Percentiles rank a stretch among this genome's conserved stretches.
Evolutionary conservation across 2,329 filamentous ascomycete genomes (phyloP).

Genomic region (Xylariaceae sp.): DNA sequence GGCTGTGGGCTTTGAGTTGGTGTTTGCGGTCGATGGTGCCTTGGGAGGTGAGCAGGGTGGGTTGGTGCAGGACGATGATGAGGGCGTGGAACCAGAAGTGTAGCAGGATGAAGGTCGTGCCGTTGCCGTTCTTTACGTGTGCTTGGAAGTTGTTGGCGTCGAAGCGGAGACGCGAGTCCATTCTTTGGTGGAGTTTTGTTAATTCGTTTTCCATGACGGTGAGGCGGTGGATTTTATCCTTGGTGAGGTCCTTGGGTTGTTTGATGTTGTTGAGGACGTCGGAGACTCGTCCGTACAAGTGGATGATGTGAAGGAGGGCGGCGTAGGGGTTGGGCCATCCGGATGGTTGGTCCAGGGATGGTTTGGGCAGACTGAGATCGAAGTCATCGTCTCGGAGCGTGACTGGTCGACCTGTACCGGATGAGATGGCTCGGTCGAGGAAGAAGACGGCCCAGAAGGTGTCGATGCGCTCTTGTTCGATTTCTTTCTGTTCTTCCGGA

Average conservation of each 20-base stretch:
- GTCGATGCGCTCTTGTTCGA: conserved; percentile 77
- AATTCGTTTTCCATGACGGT: conserved; percentile 75
- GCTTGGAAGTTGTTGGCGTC: conserved; percentile 81
- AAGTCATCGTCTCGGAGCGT: conserved; percentile 81
- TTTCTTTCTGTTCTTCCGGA: conserved; percentile 53
- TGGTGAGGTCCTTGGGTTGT: conserved; percentile 66
- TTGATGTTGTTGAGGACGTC: conserved; percentile 80
- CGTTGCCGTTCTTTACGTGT: conserved; percentile 74
- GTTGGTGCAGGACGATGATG: conserved; percentile 79
- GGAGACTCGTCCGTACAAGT: conserved; percentile 78
- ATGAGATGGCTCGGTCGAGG: conserved; percentile 80
- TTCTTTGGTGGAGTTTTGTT: conserved; percentile 64
- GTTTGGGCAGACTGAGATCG: conserved; percentile 64
- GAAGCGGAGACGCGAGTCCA: conserved; percentile 72
- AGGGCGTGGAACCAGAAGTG: conserved; percentile 88
- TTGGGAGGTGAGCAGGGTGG: conserved; percentile 74
- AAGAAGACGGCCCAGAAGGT: conserved; percentile 91
- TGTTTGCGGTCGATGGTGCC: conserved; percentile 53
- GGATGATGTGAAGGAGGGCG: conserved; percentile 74
- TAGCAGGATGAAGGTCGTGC: conserved; percentile 79
- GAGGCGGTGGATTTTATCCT: conserved; percentile 66
- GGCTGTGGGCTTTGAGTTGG: conserved; percentile 72
- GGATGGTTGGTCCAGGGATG: conserved; percentile 47
- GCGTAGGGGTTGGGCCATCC: conserved; percentile 76
- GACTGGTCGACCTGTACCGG: conserved; percentile 76